Base-by-base conservation (phyloP, 108 stramenopile species). In the Skeletonema menzelii region DNA sequence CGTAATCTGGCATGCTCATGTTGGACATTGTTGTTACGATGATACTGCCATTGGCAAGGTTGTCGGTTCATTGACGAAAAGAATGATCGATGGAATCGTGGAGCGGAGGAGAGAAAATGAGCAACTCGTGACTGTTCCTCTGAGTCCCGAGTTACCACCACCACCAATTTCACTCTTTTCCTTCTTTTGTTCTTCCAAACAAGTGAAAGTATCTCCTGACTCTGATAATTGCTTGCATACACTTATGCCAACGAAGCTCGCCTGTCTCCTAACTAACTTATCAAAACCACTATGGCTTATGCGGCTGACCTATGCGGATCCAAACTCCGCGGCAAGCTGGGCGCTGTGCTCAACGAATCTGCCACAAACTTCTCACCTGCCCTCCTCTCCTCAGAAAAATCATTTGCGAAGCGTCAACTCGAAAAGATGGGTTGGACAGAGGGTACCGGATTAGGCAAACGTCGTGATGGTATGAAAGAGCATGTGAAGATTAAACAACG, bases 391-490 rank as follows among this genome's bases (percentile, higher is more conserved):
- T 69, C 76, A 4, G 42, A 79, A 8, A 38, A 67, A 37, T 80
- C 76, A 22, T 92, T 92, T 69, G 94, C 94, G n/a, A 69, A 76
- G 37, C 74, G 69, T 14, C 94, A 92, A 71, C 65, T 95, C 59
- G 83, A 85, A 67, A 91, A 91, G 65, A 87, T 97, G 87, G 97
- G 97, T 32, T 97, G 97, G 97, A 87, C 66, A 34, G 90, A 94
- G 75, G 95, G 95, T 11, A 86, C 90, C 17, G 97, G 97, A 20
- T 71, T 97, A 12, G 97, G 97, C 27, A 97, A 95, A 80, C 73
- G 86, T 24, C 77, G 89, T 10, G 67, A 92, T 30, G 97, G 97
- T n/a, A 88, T 92, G 38, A 56, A 77, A 4, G 84, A 85, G 8
- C 97, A 97, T 74, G 84, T 97, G 26, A 77, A 76, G 28, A 91